Conservation (phyloP, 495 filamentous ascomycete species). For the Cairneyella variabilis region DNA sequence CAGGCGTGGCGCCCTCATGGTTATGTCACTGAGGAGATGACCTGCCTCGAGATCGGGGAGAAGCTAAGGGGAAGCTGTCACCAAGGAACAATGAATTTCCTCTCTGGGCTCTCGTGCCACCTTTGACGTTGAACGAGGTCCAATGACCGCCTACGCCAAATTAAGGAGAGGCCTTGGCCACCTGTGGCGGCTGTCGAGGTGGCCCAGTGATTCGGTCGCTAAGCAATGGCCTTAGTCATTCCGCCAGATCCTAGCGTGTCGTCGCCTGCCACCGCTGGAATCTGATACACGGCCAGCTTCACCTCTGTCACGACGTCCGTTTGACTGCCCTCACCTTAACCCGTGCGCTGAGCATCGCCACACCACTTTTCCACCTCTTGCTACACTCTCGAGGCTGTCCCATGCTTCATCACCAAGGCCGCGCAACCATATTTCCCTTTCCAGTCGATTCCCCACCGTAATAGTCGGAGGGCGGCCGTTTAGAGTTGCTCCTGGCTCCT, state of each 20-base stretch:
- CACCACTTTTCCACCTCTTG: not conserved
- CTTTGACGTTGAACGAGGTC: no score
- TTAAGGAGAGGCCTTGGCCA: no score
- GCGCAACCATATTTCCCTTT: constrained; percentile 2
- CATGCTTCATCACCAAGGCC: constrained; percentile 11
- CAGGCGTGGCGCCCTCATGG: not conserved
- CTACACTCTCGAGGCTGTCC: not conserved
- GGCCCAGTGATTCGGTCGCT: no score
- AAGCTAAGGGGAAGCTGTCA: no score
- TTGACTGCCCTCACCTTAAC: not conserved
- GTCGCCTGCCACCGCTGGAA: no score
- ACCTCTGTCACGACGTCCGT: not conserved
- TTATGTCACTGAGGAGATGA: not conserved
- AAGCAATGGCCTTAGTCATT: no score
- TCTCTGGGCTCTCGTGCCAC: no score
- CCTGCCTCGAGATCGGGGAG: no score
- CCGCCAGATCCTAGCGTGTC: no score
- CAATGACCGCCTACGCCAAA: no score
- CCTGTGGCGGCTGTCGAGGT: no score
- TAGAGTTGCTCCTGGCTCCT: not conserved
- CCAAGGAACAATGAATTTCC: no score
- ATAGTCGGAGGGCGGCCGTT: not conserved
- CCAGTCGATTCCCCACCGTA: not conserved
- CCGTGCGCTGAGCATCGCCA: not conserved
- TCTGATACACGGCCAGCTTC: constrained; percentile 5